phyloP scores from a whole-genome alignment of 495 filamentous ascomycete genomes.

The Aspergillus nanangensis region DNA sequence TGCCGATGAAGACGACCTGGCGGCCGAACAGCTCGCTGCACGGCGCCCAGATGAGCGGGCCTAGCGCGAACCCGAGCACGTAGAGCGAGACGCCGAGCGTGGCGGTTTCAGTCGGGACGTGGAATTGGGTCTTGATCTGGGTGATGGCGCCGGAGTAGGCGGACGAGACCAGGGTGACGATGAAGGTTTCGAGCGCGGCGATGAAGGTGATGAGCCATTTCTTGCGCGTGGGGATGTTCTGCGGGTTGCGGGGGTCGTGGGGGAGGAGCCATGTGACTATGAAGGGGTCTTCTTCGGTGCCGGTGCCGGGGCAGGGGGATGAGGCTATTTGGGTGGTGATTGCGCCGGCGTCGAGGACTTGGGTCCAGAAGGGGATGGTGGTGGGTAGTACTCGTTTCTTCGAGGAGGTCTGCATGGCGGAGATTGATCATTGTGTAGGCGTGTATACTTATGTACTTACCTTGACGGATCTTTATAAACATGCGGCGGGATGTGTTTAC shows the following conservation, averaged over 20 bases:
- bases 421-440: too few relatives aligned
- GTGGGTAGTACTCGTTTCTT: too few relatives aligned
- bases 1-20: constrained; percentile 23
- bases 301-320: too few relatives aligned
- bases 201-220: background rate
- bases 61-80: constrained; percentile 41
- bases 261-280: background rate
- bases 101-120: constrained; percentile 28
- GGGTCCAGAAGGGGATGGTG: too few relatives aligned
- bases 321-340: too few relatives aligned
- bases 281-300: constrained; percentile 23
- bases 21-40: constrained; percentile 71
- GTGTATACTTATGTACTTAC: too few relatives aligned
- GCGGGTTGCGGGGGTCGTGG: background rate
- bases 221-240: background rate
- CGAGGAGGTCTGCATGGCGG: too few relatives aligned
- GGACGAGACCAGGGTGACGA: background rate
- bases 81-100: constrained; percentile 41
- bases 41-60: constrained; percentile 52
- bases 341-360: too few relatives aligned
- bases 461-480: too few relatives aligned
- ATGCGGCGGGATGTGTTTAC: too few relatives aligned
- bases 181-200: background rate
- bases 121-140: constrained; percentile 48
- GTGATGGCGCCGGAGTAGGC: background rate